phyloP scores from a whole-genome alignment of 2,329 filamentous ascomycete genomes.

The Aspergillus sp. region DNA sequence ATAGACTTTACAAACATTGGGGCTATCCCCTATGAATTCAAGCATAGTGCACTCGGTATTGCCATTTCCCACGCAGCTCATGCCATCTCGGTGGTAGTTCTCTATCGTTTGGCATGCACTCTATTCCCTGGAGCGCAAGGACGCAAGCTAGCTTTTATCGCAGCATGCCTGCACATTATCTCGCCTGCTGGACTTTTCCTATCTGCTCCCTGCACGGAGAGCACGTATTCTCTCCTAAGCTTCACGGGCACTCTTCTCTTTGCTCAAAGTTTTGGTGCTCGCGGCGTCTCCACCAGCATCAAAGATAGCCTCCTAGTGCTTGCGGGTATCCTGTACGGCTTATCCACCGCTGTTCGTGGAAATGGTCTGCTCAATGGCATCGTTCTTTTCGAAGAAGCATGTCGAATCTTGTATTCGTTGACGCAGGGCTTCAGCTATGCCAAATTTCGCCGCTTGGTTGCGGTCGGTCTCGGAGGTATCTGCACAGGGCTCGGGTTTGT shows the following conservation, averaged over 20 bases:
- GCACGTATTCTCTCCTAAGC: conserved; percentile 6
- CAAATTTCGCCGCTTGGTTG: conserved; percentile 1
- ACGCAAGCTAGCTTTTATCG: conserved; percentile 12
- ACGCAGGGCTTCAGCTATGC: neutral
- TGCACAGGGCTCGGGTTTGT: conserved; percentile 10
- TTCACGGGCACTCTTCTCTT: conserved; percentile 11
- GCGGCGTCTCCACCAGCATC: neutral
- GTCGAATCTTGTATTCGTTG: neutral
- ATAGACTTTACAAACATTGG: neutral
- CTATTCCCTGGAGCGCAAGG: conserved; percentile 6
- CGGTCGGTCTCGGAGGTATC: conserved; percentile 7
- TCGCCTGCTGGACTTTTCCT: conserved; percentile 14
- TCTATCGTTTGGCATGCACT: conserved; percentile 3
- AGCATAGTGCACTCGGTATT: conserved; percentile 1
- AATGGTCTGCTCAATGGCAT: conserved; percentile 13
- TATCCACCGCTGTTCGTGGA: conserved; percentile 9
- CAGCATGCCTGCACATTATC: conserved; percentile 10
- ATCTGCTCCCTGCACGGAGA: conserved; percentile 10
- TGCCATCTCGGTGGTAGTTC: conserved; percentile 1
- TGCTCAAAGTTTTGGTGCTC: conserved; percentile 3
- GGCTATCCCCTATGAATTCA: neutral
- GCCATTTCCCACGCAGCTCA: conserved; percentile 9
- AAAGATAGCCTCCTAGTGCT: conserved; percentile 1
- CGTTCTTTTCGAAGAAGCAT: conserved; percentile 10
- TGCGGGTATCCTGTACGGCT: conserved; percentile 6